These are phyloP conservation scores for Beauveria pseudobassiana DNA, from an alignment of 2,329 filamentous ascomycete species.

Conservation along the genomic window DNA sequence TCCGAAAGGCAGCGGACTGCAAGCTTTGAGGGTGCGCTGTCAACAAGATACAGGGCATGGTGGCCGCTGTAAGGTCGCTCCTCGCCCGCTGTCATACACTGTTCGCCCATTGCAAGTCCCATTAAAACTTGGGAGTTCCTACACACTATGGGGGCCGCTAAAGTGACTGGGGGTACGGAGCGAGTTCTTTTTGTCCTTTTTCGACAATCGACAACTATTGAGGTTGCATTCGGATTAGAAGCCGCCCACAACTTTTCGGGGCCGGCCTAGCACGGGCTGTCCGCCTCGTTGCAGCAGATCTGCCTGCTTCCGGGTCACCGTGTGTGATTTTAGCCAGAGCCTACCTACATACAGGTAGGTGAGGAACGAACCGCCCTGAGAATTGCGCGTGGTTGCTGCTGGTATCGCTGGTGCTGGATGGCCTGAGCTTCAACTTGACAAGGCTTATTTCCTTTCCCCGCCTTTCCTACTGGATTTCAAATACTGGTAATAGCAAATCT, in stretches of 20 bases:
- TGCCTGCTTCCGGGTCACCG: neutral
- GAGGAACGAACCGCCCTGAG: neutral
- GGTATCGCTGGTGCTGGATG: neutral
- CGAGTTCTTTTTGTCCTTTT: neutral
- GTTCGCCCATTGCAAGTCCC: no score
- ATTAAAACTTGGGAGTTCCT: no score
- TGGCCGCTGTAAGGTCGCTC: no score
- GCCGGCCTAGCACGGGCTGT: neutral
- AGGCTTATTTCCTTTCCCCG: neutral
- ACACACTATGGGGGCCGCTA: neutral
- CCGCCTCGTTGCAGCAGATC: neutral
- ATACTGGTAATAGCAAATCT: neutral
- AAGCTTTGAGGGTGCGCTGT: no score
- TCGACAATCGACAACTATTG: no score
- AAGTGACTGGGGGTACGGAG: conserved; percentile 8
- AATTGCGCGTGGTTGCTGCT: neutral
- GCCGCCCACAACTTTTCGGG: no score
- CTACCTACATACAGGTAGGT: no score
- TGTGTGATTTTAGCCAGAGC: neutral
- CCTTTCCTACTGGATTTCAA: neutral
- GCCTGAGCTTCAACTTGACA: neutral
- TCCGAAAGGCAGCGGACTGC: no score
- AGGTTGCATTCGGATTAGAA: no score
- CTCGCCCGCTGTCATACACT: no score
- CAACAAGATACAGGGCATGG: no score